Conservation (phyloP, 169 alveolate species). For the Cryptosporidium meleagridis region DNA sequence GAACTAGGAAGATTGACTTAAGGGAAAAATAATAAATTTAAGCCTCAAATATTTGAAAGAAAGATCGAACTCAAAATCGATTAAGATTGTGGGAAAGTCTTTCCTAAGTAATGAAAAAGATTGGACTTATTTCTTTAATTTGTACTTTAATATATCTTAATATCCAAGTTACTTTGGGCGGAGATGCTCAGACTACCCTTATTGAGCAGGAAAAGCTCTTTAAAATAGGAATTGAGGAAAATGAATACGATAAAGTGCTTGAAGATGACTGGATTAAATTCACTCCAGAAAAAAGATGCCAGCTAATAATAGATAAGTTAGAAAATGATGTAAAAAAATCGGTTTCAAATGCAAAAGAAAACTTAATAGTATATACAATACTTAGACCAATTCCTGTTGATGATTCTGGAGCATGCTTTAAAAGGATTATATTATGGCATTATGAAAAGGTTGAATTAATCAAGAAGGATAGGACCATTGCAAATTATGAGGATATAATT, state of each 20-base stretch:
- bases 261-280: slow-evolving; percentile 7
- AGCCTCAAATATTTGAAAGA: not conserved
- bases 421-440: slow-evolving; percentile 65
- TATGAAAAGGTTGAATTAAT: slow-evolving; percentile 63
- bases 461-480: slow-evolving; percentile 30
- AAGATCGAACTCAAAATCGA: not conserved
- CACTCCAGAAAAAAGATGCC: slow-evolving; percentile 50
- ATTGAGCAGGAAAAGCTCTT: slow-evolving; percentile 3
- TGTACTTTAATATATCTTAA: not conserved
- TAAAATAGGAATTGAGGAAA: not conserved
- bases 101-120: slow-evolving; percentile 24
- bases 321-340: slow-evolving; percentile 22
- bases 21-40: not conserved
- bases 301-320: slow-evolving; percentile 45
- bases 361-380: slow-evolving; percentile 21
- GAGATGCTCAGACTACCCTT: slow-evolving; percentile 1
- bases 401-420: slow-evolving; percentile 60
- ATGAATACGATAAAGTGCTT: slow-evolving; percentile 25
- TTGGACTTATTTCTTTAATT: not conserved
- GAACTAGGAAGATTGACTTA: not conserved
- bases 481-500: slow-evolving; percentile 46
- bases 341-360: not conserved
- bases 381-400: slow-evolving; percentile 66
- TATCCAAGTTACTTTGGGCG: not conserved
- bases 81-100: not conserved